Base-by-base conservation (phyloP, 2,329 filamentous ascomycete species). In the Paracamarosporium sp. region DNA sequence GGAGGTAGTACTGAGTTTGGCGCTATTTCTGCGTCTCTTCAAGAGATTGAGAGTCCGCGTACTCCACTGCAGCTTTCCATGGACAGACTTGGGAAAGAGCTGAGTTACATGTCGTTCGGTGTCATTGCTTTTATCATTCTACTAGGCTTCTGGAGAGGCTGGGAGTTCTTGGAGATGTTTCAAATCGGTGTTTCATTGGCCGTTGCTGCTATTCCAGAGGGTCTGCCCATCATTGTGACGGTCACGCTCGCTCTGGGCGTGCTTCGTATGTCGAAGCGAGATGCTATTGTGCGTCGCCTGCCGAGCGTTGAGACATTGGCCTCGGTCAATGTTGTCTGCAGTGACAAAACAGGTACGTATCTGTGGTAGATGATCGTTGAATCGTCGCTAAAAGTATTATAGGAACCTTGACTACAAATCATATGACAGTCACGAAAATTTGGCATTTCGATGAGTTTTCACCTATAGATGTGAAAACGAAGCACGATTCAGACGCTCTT, bases 251-350 rank as follows among this genome's bases (percentile, higher is more conserved):
- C 95, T 36, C 84, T 99, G 13, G 96, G 95, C 13, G 96, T 99
- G 8, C 87, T 99, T 70, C 89, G 95, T 56, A 99, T 99, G 95
- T 96, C 95, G 59, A 92, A 89, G 71, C 88, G 94, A 68, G 92
- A 96, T 74, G 95, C 95, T 8, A 99, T 99, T 74, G 94, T 99
- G 59, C 90, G 95, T 65, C 90, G 91, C 72, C 90, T 99, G 79
- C 96, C 96, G 22, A 98, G 95, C 76, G 96, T 99, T 8, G 95
- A 99, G 76, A 99, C 95, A 0, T 81, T 99, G 5, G 96, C 96
- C 8, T 97, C 93, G n/a, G 95, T 99, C 57, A 99, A 98, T 70
- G 93, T 99, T n/a, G 92, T 99, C 6, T 99, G 96, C 80, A 97
- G 93, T 66, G 95, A 99, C 82, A 99, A 99, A 80, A 99, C 95